Conservation (phyloP, 202 grass and related monocot species). For the Panicum hallii region DNA sequence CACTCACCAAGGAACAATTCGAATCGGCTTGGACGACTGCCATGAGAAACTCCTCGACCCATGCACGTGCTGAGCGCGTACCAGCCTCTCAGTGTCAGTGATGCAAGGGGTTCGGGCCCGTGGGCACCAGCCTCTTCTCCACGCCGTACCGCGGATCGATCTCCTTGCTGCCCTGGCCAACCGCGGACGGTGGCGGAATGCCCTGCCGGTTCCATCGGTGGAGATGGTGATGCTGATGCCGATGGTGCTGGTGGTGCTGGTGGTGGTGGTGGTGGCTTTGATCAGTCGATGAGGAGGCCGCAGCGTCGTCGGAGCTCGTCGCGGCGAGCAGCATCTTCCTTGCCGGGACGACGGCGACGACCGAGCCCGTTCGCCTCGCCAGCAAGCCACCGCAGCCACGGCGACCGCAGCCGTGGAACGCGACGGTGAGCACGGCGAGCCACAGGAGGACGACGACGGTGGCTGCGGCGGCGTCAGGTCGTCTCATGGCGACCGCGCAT, state of each 20-base stretch:
- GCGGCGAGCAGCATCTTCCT: constrained; percentile 63
- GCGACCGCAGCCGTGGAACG: constrained; percentile 47
- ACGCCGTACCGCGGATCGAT: constrained; percentile 75
- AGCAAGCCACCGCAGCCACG: neutral
- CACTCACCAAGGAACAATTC: constrained; percentile 39
- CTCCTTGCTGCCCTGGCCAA: neutral
- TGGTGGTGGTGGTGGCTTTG: constrained; percentile 23
- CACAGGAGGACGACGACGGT: constrained; percentile 51
- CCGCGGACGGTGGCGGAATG: constrained; percentile 31
- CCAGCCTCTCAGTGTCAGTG: constrained; percentile 66
- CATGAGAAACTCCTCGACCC: neutral
- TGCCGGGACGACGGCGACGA: constrained; percentile 4
- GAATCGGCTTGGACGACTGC: neutral
- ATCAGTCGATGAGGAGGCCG: neutral
- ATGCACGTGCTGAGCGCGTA: neutral
- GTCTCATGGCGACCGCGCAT: constrained; percentile 65
- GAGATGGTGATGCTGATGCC: neutral
- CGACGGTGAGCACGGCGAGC: constrained; percentile 65
- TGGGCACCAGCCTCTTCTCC: constrained; percentile 76
- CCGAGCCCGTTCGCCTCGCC: neutral
- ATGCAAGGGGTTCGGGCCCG: constrained; percentile 87
- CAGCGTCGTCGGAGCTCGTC: constrained; percentile 22
- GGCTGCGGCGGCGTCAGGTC: constrained; percentile 19
- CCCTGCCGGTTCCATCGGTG: constrained; percentile 55
- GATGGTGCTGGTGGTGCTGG: neutral